phyloP scores from a whole-genome alignment of 345 rosid genomes.

The Linum tenue region DNA sequence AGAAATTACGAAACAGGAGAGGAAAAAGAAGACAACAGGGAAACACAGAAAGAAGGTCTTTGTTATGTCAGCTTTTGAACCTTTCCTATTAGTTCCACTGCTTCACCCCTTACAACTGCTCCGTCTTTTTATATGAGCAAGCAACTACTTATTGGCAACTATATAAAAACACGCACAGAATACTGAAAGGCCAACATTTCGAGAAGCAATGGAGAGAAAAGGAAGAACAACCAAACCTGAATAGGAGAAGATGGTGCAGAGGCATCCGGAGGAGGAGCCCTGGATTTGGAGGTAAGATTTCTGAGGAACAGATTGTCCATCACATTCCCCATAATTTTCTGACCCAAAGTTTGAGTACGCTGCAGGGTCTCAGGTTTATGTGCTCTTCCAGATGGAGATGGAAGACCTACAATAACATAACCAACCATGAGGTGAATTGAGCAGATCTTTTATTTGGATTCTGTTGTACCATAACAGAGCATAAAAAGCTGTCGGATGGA shows the following conservation, averaged over 20 bases:
- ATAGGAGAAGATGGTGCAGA: slow-evolving; percentile 65
- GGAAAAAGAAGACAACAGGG: background rate
- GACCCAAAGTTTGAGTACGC: slow-evolving; percentile 78
- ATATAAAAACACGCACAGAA: background rate
- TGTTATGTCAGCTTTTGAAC: background rate
- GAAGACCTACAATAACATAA: slow-evolving; percentile 40
- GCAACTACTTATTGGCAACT: background rate
- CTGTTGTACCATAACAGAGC: too few species aligned
- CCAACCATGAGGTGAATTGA: background rate
- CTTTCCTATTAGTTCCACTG: background rate
- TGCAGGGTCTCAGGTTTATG: slow-evolving; percentile 58
- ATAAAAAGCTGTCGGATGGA: background rate
- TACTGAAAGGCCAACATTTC: background rate
- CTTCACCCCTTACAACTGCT: background rate
- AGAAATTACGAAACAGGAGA: background rate
- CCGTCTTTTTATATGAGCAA: background rate
- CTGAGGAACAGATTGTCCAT: slow-evolving; percentile 83
- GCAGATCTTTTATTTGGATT: background rate
- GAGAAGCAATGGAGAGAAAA: background rate
- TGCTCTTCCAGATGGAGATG: slow-evolving; percentile 72
- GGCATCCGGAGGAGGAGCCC: slow-evolving; percentile 42
- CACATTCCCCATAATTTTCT: slow-evolving; percentile 67
- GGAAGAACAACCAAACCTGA: slow-evolving; percentile 36
- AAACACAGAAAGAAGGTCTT: background rate
- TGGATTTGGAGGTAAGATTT: slow-evolving; percentile 72